Evolutionary conservation across 2,329 filamentous ascomycete genomes (phyloP), one percentile per base, ranked within the genome.

Genomic region (Blumeria graminis): DNA sequence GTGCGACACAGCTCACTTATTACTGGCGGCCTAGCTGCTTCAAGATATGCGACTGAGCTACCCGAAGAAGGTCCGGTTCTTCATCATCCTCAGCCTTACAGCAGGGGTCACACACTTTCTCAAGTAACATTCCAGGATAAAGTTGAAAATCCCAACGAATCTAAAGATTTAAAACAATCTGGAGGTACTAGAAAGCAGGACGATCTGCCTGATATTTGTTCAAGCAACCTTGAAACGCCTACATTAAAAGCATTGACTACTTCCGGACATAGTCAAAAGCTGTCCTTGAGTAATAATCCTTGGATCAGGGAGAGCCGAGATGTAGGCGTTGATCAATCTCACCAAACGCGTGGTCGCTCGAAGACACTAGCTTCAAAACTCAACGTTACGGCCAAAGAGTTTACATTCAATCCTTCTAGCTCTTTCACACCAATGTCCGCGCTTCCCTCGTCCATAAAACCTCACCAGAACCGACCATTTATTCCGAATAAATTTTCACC

Each of bases 321-420:
- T 28, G 22, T 28, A 28, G 22, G 22, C 4, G 22, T 4, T 28
- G 22, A 28, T 28, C 22, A 28, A 28, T 28, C 22, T 28, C 22
- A 28, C 4, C 22, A 28, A 28, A 28, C 22, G 2, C 22, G 22
- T 28, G 22, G 22, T 28, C 48, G 34, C 16, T 82, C 81, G 65
- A 86, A 83, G 63, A 73, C 80, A 3, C 89, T 80, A 0, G 68
- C 81, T 46, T 86, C 87, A 0, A 89, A 82, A 62, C 76, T 96
- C 62, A 96, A 96, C 63, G 88, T 93, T 34, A 79, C 83, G 60
- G 90, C 90, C 0, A 84, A 88, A 51, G 86, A 92, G 64, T 95
- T 95, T 72, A 86, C 82, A 63, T 90, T 90, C 68, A 76, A 82
- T 56, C 67, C 58, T 43, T 58, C 59, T 45, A 67, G 67, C 63